phyloP scores from a whole-genome alignment of 2,329 filamentous ascomycete genomes.

The Paraconiothyrium sp. region DNA sequence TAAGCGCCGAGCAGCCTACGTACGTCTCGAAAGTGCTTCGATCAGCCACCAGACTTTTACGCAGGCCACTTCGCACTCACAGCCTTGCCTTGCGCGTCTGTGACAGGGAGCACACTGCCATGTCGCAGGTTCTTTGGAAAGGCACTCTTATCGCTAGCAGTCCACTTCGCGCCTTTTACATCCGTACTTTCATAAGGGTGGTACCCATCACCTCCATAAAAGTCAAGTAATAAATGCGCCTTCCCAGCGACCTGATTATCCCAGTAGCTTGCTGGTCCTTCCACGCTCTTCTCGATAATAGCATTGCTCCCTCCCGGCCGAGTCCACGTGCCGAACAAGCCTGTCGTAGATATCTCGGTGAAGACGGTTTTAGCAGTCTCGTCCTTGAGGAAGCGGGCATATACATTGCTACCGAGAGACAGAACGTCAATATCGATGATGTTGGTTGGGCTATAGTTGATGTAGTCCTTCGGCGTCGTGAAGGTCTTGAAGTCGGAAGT shows the following conservation, averaged over 20 bases:
- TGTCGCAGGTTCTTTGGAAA: conserved; percentile 63
- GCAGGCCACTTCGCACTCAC: conserved; percentile 43
- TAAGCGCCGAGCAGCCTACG: background rate
- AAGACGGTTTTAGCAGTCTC: conserved; percentile 64
- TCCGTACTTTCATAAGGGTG: conserved; percentile 59
- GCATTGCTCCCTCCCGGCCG: conserved; percentile 57
- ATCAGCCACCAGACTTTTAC: background rate
- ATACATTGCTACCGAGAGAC: conserved; percentile 54
- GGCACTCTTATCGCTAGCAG: conserved; percentile 51
- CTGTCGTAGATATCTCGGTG: conserved; percentile 58
- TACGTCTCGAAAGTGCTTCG: background rate
- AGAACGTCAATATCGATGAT: conserved; percentile 68
- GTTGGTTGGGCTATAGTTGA: conserved; percentile 59
- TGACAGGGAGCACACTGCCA: conserved; percentile 62
- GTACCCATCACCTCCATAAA: conserved; percentile 59
- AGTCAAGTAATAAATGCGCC: conserved; percentile 59
- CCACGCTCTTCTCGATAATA: conserved; percentile 49
- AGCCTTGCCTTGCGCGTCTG: conserved; percentile 54
- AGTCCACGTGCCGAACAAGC: conserved; percentile 63
- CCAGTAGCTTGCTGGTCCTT: conserved; percentile 46
- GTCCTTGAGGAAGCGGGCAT: conserved; percentile 66
- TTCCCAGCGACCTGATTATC: conserved; percentile 45
- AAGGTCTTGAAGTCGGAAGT: conserved; percentile 66
- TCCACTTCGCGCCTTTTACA: conserved; percentile 59
- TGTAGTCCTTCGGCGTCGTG: conserved; percentile 60